A percentile compares a stretch with the other conserved stretches of the same genome.
Evolutionary conservation across 1,139 yeast genomes (phyloP).

Genomic region (Hansenula anomala): DNA sequence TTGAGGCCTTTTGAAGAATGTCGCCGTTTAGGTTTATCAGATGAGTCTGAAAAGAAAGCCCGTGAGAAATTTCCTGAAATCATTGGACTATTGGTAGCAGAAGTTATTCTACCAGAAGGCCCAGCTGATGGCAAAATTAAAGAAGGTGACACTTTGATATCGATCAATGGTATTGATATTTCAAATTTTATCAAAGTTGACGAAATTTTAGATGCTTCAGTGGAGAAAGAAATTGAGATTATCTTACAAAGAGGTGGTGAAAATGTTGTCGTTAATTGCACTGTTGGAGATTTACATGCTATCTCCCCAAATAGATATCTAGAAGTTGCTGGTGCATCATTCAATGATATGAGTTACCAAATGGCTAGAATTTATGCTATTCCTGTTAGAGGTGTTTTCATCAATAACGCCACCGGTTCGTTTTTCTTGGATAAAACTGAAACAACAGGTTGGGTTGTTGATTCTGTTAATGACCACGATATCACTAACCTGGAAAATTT

Average conservation of each 20-base stretch:
- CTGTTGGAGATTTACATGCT: conserved; percentile 70
- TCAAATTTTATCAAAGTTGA: conserved; percentile 79
- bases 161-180: conserved; percentile 63
- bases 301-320: conserved; percentile 82
- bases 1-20: conserved; percentile 89
- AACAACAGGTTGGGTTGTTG: conserved; percentile 69
- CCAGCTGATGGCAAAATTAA: conserved; percentile 72
- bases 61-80: conserved; percentile 67
- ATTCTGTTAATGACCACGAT: conserved; percentile 69
- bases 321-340: conserved; percentile 82
- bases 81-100: conserved; percentile 83
- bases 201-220: conserved; percentile 69
- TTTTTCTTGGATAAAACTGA: conserved; percentile 61
- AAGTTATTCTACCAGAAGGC: conserved; percentile 78
- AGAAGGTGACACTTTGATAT: conserved; percentile 83
- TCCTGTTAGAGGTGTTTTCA: conserved; percentile 79
- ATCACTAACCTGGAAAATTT: conserved; percentile 72
- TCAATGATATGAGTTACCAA: conserved; percentile 83
- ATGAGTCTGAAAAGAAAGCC: conserved; percentile 67
- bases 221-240: conserved; percentile 55
- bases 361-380: conserved; percentile 81
- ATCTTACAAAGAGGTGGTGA: conserved; percentile 74
- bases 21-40: conserved; percentile 75
- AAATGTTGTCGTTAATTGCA: conserved; percentile 44
- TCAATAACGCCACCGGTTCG: conserved; percentile 75